phyloP scores from a whole-genome alignment of 345 rosid genomes.

The Salix exigua region DNA sequence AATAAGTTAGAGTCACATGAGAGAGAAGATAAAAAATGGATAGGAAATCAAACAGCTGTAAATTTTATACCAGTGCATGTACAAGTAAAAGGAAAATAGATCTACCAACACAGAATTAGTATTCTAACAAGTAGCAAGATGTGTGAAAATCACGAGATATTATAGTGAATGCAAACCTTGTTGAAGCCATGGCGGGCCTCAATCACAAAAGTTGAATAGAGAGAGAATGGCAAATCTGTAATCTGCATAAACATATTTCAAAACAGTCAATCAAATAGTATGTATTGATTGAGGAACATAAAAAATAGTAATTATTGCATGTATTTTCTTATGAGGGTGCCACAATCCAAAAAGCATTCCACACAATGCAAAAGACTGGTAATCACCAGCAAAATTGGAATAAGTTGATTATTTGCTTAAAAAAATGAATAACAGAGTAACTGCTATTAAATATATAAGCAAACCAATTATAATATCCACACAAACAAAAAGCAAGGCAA shows the following conservation, averaged over 20 bases:
- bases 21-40: neutral
- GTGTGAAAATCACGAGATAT: slow-evolving; percentile 4
- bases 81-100: neutral
- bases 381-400: neutral
- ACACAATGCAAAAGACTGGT: neutral
- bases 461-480: neutral
- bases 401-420: neutral
- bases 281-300: neutral
- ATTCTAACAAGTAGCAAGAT: slow-evolving; percentile 9
- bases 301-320: neutral
- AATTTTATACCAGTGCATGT: neutral
- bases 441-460: neutral
- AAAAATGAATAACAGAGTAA: neutral
- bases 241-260: slow-evolving; percentile 53
- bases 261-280: slow-evolving; percentile 12
- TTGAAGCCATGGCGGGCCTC: slow-evolving; percentile 98
- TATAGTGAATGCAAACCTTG: slow-evolving; percentile 52
- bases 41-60: neutral
- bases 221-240: slow-evolving; percentile 92
- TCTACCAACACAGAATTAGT: neutral
- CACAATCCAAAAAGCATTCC: neutral
- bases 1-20: slow-evolving; percentile 10
- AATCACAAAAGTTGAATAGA: slow-evolving; percentile 94
- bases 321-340: neutral
- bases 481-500: neutral